Evolutionary conservation across 345 rosid species (phyloP), one percentile per base, ranked within the genome.

Genomic region (Rhodomyrtus tomentosa): DNA sequence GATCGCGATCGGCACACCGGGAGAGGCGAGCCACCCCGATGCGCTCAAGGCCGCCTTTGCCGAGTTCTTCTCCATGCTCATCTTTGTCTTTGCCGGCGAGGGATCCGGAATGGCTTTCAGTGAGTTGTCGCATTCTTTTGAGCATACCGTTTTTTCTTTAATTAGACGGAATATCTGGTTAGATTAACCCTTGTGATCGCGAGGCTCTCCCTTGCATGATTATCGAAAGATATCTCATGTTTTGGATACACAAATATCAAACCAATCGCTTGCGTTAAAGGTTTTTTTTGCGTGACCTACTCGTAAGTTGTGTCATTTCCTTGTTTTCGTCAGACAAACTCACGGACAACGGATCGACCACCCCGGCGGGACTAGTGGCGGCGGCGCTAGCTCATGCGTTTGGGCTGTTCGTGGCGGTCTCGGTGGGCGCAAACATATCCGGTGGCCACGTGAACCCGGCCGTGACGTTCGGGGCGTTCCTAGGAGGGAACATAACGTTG

Each of bases 391-490:
- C 97, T 52, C 99, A 96, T 25, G 95, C 91, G 45, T 93, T 96
- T 53, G 97, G 88, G 3, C 94, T 95, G 7, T 88, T 95, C 36
- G 98, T 95, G 48, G 98, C 94, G 42, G 96, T 94, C 36, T 86
- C 98, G 0, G 98, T 93, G 3, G 94, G 93, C 0, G 97, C 96
- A 6, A 96, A 91, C 88, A 90, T 96, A 87, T 96, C 98, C 2
- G 99, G 97, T 0, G 99, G 99, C 4, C 99, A 95, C 51, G 99
- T 96, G 83, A 95, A 95, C 82, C 98, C 98, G 0, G 98, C 98
- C 11, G 98, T 95, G 51, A 95, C 98, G 16, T 94, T 95, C 11
- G 98, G 98, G 16, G 95, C 98, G 10, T 95, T 94, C 72, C 25
- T 96, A 1, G 96, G 99, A 6, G 98, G 98, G 45, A 89, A 93